phyloP scores from a whole-genome alignment of 495 filamentous ascomycete genomes.

The Letharia lupina region DNA sequence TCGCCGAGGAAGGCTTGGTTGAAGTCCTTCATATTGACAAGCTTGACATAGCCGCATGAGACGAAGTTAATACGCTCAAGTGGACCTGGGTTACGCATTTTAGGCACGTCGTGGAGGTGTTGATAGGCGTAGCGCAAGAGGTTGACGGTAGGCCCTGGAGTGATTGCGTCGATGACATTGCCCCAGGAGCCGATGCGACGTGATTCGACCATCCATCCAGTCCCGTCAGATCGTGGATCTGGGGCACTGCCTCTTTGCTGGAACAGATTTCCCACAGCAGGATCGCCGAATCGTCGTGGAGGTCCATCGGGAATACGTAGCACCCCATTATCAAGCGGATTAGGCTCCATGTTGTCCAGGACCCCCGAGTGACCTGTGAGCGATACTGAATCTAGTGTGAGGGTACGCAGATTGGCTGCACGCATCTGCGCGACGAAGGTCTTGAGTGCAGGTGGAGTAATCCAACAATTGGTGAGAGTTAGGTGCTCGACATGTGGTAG shows the following conservation, averaged over 20 bases:
- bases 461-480: slow-evolving; percentile 49
- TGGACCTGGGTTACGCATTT: neutral
- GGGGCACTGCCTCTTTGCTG: neutral
- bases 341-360: neutral
- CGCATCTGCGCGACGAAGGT: slow-evolving; percentile 25
- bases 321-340: slow-evolving; percentile 11
- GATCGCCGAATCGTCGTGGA: slow-evolving; percentile 16
- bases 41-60: slow-evolving; percentile 39
- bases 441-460: slow-evolving; percentile 35
- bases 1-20: slow-evolving; percentile 18
- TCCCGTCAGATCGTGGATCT: slow-evolving; percentile 8
- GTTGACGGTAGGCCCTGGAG: slow-evolving; percentile 31
- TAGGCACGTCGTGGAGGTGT: slow-evolving; percentile 15
- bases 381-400: slow-evolving; percentile 40
- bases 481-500: slow-evolving; percentile 44
- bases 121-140: slow-evolving; percentile 24
- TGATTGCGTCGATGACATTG: slow-evolving; percentile 35
- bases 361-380: slow-evolving; percentile 28
- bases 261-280: slow-evolving; percentile 14
- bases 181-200: slow-evolving; percentile 33
- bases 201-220: slow-evolving; percentile 15
- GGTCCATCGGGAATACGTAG: slow-evolving; percentile 9
- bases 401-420: slow-evolving; percentile 25
- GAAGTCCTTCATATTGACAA: slow-evolving; percentile 19
- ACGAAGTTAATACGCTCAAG: slow-evolving; percentile 33